A percentile compares a stretch with the other conserved stretches of the same genome.
phyloP scores from a whole-genome alignment of 2,329 filamentous ascomycete species.

The Epicoccum nigrum region DNA sequence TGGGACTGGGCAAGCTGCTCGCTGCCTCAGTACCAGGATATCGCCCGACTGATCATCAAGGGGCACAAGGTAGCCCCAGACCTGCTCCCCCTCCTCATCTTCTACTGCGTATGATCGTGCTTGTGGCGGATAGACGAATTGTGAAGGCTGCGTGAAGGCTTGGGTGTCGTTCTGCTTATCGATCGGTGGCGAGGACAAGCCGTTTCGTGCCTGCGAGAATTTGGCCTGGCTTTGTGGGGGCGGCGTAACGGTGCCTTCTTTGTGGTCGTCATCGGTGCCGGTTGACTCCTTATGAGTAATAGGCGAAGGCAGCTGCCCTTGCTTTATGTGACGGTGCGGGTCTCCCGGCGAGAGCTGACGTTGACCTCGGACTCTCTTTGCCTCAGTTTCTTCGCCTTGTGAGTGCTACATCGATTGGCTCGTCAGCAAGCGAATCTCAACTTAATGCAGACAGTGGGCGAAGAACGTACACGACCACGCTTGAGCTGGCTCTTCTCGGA shows the following conservation, averaged over 20 bases:
- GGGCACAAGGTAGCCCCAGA: constrained; percentile 95
- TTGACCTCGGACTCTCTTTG: constrained; percentile 83
- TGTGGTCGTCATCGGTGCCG: constrained; percentile 62
- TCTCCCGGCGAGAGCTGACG: constrained; percentile 64
- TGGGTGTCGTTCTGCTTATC: constrained; percentile 49
- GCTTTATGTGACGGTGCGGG: constrained; percentile 58
- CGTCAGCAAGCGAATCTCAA: constrained; percentile 21
- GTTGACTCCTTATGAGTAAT: constrained; percentile 72
- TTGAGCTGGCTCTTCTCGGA: constrained; percentile 84
- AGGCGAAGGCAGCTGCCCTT: constrained; percentile 76
- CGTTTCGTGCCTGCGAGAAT: constrained; percentile 34
- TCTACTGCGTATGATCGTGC: constrained; percentile 80
- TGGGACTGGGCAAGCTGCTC: constrained; percentile 71
- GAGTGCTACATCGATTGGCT: constrained; percentile 62
- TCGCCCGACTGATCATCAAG: constrained; percentile 73
- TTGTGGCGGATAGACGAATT: constrained; percentile 75
- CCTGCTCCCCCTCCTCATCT: constrained; percentile 81
- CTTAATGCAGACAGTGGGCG: not conserved
- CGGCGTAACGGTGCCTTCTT: constrained; percentile 75
- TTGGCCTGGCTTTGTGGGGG: constrained; percentile 50
- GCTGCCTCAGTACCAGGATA: constrained; percentile 75
- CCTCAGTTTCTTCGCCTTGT: constrained; percentile 66
- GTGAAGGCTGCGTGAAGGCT: constrained; percentile 85
- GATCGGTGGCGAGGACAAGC: constrained; percentile 62
- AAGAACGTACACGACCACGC: constrained; percentile 70